Conservation (phyloP, 257 asterid genomes). For the Nemophila menziesii region DNA sequence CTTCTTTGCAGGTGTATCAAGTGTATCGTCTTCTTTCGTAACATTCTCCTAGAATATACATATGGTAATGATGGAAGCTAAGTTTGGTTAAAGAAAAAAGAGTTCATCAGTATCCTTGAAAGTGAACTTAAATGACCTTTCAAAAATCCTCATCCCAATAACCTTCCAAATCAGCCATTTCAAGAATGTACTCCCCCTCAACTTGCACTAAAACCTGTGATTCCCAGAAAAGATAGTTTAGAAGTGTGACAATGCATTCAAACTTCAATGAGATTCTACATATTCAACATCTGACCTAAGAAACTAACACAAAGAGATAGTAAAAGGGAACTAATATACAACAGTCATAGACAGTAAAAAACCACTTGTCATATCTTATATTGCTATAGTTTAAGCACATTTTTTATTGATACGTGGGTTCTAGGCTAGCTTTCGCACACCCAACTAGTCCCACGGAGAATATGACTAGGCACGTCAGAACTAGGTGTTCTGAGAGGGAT, state of each 20-base stretch:
- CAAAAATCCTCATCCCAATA: conserved; percentile 61
- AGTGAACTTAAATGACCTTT: conserved; percentile 72
- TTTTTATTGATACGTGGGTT: too few relatives aligned
- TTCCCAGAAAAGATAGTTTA: background rate
- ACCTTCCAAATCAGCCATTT: conserved; percentile 66
- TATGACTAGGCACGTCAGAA: too few relatives aligned
- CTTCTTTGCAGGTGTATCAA: conserved; percentile 42
- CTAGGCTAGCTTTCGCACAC: too few relatives aligned
- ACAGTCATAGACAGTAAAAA: too few relatives aligned
- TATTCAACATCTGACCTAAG: too few relatives aligned
- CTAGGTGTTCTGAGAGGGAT: too few relatives aligned
- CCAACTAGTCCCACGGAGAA: too few relatives aligned
- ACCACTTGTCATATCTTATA: too few relatives aligned
- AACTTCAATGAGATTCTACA: too few relatives aligned
- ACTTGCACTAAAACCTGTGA: conserved; percentile 49
- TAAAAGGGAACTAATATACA: too few relatives aligned
- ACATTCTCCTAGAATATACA: conserved; percentile 42
- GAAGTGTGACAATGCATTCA: background rate
- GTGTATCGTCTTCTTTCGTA: conserved; percentile 51
- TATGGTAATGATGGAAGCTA: conserved; percentile 1
- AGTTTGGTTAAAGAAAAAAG: background rate
- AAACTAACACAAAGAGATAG: too few relatives aligned
- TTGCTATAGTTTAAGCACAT: too few relatives aligned
- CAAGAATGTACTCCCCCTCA: conserved; percentile 87
- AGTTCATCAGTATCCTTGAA: conserved; percentile 22